phyloP scores from a whole-genome alignment of 2,329 filamentous ascomycete genomes.

The Curvularia hawaiiensis region DNA sequence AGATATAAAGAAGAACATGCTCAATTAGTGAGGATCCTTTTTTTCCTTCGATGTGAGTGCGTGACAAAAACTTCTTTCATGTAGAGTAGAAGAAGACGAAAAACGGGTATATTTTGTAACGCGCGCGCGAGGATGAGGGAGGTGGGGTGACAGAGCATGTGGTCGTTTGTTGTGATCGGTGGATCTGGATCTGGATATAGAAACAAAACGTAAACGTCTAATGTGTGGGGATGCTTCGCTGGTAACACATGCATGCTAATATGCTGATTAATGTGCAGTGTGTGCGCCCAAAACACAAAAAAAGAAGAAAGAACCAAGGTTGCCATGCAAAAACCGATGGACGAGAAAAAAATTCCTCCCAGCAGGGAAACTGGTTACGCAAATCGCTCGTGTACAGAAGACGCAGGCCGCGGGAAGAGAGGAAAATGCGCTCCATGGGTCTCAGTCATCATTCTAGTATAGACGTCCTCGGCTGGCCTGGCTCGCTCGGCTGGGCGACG shows the following conservation, averaged over 20 bases:
- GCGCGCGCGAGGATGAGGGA: background rate
- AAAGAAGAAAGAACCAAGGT: background rate
- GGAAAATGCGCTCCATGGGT: background rate
- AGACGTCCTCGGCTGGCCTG: constrained; percentile 39
- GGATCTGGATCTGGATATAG: background rate
- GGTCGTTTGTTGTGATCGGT: background rate
- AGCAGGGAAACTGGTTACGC: background rate
- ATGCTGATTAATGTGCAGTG: background rate
- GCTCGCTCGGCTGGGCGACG: constrained; percentile 45
- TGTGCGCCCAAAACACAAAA: background rate
- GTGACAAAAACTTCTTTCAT: background rate
- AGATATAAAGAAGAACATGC: background rate
- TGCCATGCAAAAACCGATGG: background rate
- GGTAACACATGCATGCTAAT: background rate
- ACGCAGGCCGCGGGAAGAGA: background rate
- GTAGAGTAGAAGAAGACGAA: background rate
- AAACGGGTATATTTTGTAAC: background rate
- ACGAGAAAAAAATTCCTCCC: background rate
- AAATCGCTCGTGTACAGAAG: background rate
- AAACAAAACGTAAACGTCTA: background rate
- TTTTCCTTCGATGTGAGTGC: background rate
- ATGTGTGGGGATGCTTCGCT: background rate
- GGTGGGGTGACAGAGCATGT: background rate
- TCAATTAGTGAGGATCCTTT: background rate
- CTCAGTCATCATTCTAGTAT: constrained; percentile 18